phyloP scores from a whole-genome alignment of 106 monocot genomes.

The Agapanthus africanus region DNA sequence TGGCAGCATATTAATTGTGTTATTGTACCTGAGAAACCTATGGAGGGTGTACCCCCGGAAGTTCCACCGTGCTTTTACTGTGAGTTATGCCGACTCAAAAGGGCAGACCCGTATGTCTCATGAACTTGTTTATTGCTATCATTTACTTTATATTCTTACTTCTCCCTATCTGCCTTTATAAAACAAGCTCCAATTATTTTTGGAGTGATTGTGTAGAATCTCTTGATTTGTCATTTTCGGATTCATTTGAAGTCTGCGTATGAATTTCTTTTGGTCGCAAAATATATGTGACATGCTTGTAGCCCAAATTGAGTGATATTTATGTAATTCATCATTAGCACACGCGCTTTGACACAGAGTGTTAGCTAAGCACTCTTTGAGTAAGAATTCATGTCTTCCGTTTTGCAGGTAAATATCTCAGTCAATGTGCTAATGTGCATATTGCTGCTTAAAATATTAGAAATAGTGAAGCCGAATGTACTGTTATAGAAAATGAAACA shows the following conservation, averaged over 20 bases:
- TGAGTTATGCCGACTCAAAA: constrained; percentile 67
- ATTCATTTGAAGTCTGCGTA: neutral
- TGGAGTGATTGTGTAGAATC: neutral
- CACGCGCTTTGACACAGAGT: neutral
- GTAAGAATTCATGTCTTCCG: neutral
- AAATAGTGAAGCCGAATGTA: neutral
- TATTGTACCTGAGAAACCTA: constrained; percentile 51
- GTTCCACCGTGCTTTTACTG: constrained; percentile 53
- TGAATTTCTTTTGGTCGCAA: neutral
- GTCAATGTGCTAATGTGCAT: neutral
- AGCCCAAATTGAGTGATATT: neutral
- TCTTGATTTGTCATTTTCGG: neutral
- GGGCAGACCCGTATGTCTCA: constrained; percentile 79
- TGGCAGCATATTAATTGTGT: constrained; percentile 75
- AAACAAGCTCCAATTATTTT: neutral
- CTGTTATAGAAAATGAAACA: neutral
- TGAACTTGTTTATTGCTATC: constrained; percentile 5
- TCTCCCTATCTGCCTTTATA: neutral
- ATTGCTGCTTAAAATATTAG: neutral
- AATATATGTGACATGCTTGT: neutral
- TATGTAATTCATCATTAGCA: neutral
- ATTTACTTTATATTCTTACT: neutral
- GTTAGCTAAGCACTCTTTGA: neutral
- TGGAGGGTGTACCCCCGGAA: constrained; percentile 39
- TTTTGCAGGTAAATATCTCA: neutral